These are phyloP conservation scores for Salix caprea DNA, from an alignment of 345 rosid genomes.

Conservation along the genomic window DNA sequence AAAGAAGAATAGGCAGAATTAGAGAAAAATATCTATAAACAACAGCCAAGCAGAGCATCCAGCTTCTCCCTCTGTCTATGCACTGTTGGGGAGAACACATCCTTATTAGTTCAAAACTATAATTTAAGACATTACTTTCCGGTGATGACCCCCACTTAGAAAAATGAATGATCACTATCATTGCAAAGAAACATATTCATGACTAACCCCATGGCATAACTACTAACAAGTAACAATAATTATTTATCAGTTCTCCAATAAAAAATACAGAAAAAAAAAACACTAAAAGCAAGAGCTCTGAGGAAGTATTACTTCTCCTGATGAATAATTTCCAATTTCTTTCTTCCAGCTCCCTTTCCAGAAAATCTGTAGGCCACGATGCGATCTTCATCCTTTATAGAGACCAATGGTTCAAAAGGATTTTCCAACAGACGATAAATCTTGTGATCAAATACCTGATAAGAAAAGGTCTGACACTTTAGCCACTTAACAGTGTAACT, in stretches of 20 bases:
- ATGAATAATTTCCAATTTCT: slow-evolving; percentile 59
- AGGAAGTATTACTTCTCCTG: slow-evolving; percentile 48
- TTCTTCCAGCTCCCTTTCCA: slow-evolving; percentile 53
- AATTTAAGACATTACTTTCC: not conserved
- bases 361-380: slow-evolving; percentile 78
- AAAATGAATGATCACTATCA: not conserved
- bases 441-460: slow-evolving; percentile 61
- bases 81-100: not conserved
- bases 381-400: slow-evolving; percentile 70
- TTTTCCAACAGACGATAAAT: slow-evolving; percentile 53
- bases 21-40: not conserved
- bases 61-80: not conserved
- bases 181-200: not conserved
- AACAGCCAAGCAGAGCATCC: not conserved
- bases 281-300: slow-evolving; percentile 1
- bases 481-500: slow-evolving; percentile 14
- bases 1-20: not conserved
- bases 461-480: slow-evolving; percentile 12
- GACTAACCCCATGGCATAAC: not conserved
- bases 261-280: not conserved
- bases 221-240: not conserved
- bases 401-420: slow-evolving; percentile 43
- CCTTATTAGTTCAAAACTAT: not conserved
- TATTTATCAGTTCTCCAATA: not conserved
- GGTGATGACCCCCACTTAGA: too few species aligned